Evolutionary conservation across 805 yeast genomes (phyloP), one percentile per base, ranked within the genome.

Genomic region (Wickerhamomyces kurtzmanii): DNA sequence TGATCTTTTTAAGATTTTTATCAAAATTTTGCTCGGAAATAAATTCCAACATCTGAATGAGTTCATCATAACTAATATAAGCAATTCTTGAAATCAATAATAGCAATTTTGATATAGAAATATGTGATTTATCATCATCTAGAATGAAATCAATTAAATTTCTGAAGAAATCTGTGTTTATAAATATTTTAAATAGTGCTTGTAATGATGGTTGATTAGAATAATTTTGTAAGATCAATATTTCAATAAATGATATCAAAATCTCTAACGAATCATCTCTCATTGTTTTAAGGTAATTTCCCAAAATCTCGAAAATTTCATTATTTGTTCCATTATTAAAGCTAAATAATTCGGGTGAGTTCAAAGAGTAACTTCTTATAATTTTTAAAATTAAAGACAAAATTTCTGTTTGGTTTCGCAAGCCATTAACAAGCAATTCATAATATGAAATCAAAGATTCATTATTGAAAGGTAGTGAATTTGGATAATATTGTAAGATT

Each of bases 401-500:
- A 9, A 81, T 71, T 48, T 82, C 94, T 0, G 96, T 84, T 32
- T 82, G 73, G 29, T 71, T 68, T 36, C 71, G 54, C 22, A 89
- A 59, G 1, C 80, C 83, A 31, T 65, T 59, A 8, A 73, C 59
- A 17, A 78, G 51, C 36, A 71, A 53, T 7, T 36, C 39, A 12
- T 29, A 24, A 22, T 42, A 39, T 11, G 29, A 29, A 9, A 44
- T 30, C 22, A 45, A 27, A 7, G 45, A 33, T 6, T 27, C 26
- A 16, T 37, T 38, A 5, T 35, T 29, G n/a, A 31, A 22, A 5
- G 33, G 32, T 11, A 42, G 12, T 2, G 25, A 3, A 4, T 39
- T 22, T 1, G 89, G 82, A 29, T 68, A 68, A 35, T 75, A 73
- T 36, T 72, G 81, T 28, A 85, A 47, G 3, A 81, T 49, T 1